Evolutionary conservation across 257 asterid species (phyloP), one percentile per base, ranked within the genome.

Genomic region (Solanum commersonii): DNA sequence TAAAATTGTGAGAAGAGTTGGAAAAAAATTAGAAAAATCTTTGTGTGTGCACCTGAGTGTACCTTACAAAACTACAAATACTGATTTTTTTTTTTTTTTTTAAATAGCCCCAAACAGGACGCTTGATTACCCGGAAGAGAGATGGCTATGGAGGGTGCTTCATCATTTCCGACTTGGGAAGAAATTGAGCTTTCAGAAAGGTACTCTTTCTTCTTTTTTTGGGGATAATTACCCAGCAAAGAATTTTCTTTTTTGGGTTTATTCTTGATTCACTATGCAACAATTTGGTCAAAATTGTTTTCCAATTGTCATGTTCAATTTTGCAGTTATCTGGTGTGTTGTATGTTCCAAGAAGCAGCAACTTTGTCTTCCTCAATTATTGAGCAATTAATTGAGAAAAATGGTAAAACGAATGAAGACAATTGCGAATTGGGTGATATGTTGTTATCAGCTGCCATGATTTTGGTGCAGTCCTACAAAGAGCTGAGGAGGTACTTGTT

Each of bases 401-500:
- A 79, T 87, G 38, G 85, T 88, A 37, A 77, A 27, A 52, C 18
- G 38, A 86, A 81, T 79, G 85, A 86, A 73, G 90, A 91, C 86
- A 72, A 65, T 83, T 86, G 85, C 87, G 96, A 92, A 44, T 87
- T 93, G 89, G 90, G 82, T 60, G 96, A 93, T 78, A 90, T 93
- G 98, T 86, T 92, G 93, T 98, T 95, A 92, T 94, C 98, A 73
- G 95, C 98, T 44, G 98, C 95, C 31, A 96, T 96, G 99, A 95
- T 95, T 89, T 87, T 95, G 82, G 99, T 94, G 60, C 99, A 95
- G 89, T 95, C 99, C 84, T 87, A 90, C 92, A 92, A 93, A 84
- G 94, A 92, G 81, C 90, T 91, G 67, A 89, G 90, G 85, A 95
- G 98, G 99, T 96, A 84, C 49, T 86, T 20, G 10, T 86, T 79